Conservation (phyloP, 1,139 yeast species). For the Pichia sp. region DNA sequence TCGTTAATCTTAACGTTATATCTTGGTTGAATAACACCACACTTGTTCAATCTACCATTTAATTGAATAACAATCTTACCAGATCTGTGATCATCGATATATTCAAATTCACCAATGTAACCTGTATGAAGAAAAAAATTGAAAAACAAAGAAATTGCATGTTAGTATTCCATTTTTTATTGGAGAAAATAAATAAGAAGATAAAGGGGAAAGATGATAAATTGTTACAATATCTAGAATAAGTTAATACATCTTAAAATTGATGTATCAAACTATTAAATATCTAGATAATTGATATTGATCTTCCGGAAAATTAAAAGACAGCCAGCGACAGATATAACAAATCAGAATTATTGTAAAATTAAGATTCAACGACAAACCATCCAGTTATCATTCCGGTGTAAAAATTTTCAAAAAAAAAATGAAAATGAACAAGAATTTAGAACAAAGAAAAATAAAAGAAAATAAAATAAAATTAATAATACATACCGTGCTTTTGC, state of each 20-base stretch:
- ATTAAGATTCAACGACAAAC: constrained; percentile 55
- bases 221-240: constrained; percentile 70
- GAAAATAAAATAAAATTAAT: constrained; percentile 3
- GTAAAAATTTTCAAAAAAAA: no score
- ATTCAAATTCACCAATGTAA: constrained; percentile 98
- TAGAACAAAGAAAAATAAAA: neutral
- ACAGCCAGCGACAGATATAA: constrained; percentile 76
- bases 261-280: constrained; percentile 33
- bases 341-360: constrained; percentile 11
- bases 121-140: constrained; percentile 33
- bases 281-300: constrained; percentile 27
- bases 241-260: constrained; percentile 31
- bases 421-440: no score
- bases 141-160: neutral
- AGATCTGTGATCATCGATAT: constrained; percentile 98
- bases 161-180: constrained; percentile 12
- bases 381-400: constrained; percentile 98
- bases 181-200: neutral
- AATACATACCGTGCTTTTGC: constrained; percentile 80
- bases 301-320: constrained; percentile 95
- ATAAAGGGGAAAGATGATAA: neutral
- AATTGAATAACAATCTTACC: constrained; percentile 96
- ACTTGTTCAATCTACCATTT: constrained; percentile 97
- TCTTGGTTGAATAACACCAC: constrained; percentile 98
- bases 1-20: constrained; percentile 91